Base-by-base conservation (phyloP, 2,329 filamentous ascomycete species). In the Colletotrichum theobromicola region DNA sequence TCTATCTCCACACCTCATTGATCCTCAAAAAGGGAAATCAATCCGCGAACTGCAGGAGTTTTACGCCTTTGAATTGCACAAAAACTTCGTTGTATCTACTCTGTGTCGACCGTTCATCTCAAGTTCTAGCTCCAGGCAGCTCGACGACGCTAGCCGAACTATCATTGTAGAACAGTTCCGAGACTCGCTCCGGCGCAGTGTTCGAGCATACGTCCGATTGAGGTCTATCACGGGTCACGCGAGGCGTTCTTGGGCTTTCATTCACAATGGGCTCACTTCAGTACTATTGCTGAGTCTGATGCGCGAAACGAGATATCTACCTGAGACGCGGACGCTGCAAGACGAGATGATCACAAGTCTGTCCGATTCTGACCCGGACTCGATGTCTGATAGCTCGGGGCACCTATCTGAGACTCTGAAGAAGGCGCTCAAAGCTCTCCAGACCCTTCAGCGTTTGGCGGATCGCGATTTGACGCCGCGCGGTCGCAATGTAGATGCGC, bases 261-360 rank as follows among this genome's bases (percentile, higher is more conserved):
- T 71, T 5, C 74, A 76, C 4, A 76, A 76, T 26, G 74, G 74
- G 1, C 46, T 76, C 13, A 71, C 74, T 7, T 76, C 71, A 2
- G 67, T 70, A 1, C 10, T 76, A 3, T 58, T 76, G 5, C 28
- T 76, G 0, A 76, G 74, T 4, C 63, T 76, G 10, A 76, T 74
- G 74, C 46, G 64, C 4, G 71, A 76, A 24, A 76, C 74, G 7
- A 62, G 74, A 1, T 35, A 74, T 34, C n/a, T 74, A 3, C 32
- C 62, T 2, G 74, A 64, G 28, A 67, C 68, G 0, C 46, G 66
- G 5, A 61, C 55, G 2, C 9, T 68, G 4, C 66, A 68, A 32
- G 55, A 68, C 2, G 66, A 61, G 7, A 58, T 68, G 53, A 61
- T 68, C 2, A 28, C 34, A 8, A 68, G 66, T 34, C 34, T 61